Base-by-base conservation (phyloP, 768 basidiomycete species). In the Pisolithus sp. region DNA sequence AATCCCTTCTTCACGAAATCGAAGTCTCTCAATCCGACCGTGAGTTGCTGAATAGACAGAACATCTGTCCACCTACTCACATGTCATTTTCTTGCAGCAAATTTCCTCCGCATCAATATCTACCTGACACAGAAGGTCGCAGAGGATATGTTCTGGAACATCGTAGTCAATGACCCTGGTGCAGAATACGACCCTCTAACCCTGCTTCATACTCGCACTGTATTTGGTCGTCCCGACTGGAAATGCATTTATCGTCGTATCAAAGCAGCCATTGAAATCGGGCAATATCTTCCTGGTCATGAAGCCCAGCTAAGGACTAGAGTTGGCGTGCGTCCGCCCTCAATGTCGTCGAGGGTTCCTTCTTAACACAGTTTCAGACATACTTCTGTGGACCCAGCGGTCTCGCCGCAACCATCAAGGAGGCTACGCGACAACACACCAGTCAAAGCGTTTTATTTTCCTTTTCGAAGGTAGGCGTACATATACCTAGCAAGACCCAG, bases 211-310 rank as follows among this genome's bases (percentile, higher is more conserved):
- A 82, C 89, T 18, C 85, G 88, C 38, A 96, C 93, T 20, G 86
- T 88, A 76, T 96, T 89, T 62, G 93, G 93, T 15, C 85, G 93
- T 34, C 93, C 94, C 18, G 83, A 95, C 66, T 97, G 90, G 85
- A 83, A 82, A 66, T 69, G 76, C 40, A 87, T 96, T 64, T 95
- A 90, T 67, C 70, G 74, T 20, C 78, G 78, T 53, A 82, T 94
- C 70, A 78, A 78, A 57, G 76, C 80, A 55, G 86, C 86, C 4
- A 89, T 97, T 60, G 89, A 94, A 66, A 67, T 71, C 18, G 93
- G 92, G 20, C 82, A 79, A 53, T 95, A 93, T 66, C 73, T 94
- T 40, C 82, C 88, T 17, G 89, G 90, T 36, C 76, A 78, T 57
- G 87, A 82, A 53, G 78, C 85, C 6, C 86, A 89, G 59, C 70